phyloP scores from a whole-genome alignment of 2,329 filamentous ascomycete species.

The Colletotrichum coccodes region DNA sequence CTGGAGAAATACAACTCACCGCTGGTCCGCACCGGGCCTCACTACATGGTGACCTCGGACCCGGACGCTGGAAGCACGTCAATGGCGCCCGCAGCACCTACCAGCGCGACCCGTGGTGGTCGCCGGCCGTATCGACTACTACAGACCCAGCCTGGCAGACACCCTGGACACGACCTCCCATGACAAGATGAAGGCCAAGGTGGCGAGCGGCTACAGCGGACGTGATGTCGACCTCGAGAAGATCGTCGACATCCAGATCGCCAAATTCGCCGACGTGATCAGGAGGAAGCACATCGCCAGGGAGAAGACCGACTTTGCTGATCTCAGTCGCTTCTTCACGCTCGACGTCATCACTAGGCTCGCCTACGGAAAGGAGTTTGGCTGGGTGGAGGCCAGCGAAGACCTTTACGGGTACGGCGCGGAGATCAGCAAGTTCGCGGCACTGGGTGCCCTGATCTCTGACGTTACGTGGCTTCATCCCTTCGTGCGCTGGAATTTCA shows the following conservation, averaged over 20 bases:
- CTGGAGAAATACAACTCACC: not conserved
- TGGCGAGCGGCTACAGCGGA: not conserved
- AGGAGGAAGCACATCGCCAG: conserved; percentile 9
- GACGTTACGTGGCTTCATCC: not conserved
- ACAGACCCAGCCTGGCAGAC: not conserved
- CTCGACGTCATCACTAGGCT: conserved; percentile 59
- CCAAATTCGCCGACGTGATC: not conserved
- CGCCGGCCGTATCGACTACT: not conserved
- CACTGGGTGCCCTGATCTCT: conserved; percentile 21
- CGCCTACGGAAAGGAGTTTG: conserved; percentile 57
- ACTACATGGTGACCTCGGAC: not conserved
- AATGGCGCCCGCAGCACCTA: not conserved
- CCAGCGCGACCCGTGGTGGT: not conserved
- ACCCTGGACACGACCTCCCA: not conserved
- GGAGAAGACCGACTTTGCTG: conserved; percentile 46
- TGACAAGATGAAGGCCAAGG: not conserved
- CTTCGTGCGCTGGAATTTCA: not conserved
- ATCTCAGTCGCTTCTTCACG: conserved; percentile 56
- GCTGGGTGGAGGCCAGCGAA: conserved; percentile 51
- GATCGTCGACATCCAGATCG: not conserved
- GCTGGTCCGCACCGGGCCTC: not conserved
- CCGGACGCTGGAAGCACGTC: not conserved
- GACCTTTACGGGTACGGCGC: conserved; percentile 50
- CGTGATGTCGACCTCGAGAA: not conserved
- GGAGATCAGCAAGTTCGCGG: not conserved